phyloP scores from a whole-genome alignment of 352 stramenopile species.

The Phytophthora hibernalis region DNA sequence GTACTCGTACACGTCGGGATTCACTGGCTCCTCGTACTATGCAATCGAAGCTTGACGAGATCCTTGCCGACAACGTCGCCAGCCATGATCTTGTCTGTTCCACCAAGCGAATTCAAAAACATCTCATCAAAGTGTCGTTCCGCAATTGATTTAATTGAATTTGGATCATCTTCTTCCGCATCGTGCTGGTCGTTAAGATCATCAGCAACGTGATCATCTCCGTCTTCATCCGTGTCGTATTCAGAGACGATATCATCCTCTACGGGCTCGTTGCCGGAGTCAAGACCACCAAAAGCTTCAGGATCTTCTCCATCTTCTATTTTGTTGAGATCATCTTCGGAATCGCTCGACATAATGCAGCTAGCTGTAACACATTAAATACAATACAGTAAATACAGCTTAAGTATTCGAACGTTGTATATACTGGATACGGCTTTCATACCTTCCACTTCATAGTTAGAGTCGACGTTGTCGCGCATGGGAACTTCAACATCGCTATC shows the following conservation, averaged over 20 bases:
- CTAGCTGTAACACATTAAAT: background rate
- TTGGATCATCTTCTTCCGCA: no score
- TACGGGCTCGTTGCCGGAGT: no score
- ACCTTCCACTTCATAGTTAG: background rate
- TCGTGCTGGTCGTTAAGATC: no score
- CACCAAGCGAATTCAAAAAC: background rate
- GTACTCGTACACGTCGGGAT: background rate
- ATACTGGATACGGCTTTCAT: background rate
- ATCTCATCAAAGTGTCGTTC: constrained; percentile 9
- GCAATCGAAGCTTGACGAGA: background rate
- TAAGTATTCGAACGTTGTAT: no score
- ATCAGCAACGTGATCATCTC: no score
- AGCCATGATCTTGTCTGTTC: background rate
- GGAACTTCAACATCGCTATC: no score
- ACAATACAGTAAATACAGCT: background rate
- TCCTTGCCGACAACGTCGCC: background rate
- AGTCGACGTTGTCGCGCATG: no score
- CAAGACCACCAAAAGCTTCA: background rate
- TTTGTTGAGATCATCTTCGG: background rate
- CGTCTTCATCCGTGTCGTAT: no score
- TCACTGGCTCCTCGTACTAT: background rate
- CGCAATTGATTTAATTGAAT: background rate
- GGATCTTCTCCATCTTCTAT: background rate
- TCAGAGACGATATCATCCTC: no score
- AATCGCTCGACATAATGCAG: constrained; percentile 1